Evolutionary conservation across 305 asterid species (phyloP).

Genomic region (Fraxinus nigra): DNA sequence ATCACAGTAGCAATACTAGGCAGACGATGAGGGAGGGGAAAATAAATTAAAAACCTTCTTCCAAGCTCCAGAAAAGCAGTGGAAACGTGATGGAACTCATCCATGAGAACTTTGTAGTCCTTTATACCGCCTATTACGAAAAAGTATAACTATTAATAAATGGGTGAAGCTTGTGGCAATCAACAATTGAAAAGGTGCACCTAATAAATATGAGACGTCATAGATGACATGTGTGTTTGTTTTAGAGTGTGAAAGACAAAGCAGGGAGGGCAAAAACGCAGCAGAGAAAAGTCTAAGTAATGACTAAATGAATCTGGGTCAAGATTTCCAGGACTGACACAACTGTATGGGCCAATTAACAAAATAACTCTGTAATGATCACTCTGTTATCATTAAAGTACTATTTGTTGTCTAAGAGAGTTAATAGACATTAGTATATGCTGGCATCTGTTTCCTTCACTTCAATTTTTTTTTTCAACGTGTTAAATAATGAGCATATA

Average conservation of each 20-base stretch:
- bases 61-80: conserved; percentile 51
- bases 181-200: neutral
- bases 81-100: conserved; percentile 47
- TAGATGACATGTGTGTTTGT: neutral
- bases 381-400: neutral
- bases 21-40: neutral
- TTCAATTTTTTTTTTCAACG: neutral
- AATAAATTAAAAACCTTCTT: conserved; percentile 27
- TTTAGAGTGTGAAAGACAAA: neutral
- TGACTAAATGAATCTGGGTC: neutral
- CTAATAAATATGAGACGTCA: neutral
- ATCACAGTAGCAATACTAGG: neutral
- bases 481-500: neutral
- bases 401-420: neutral
- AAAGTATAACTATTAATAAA: neutral
- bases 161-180: neutral
- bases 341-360: neutral
- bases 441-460: neutral
- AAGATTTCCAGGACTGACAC: neutral
- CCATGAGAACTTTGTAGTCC: conserved; percentile 54
- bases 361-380: neutral
- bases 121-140: conserved; percentile 39
- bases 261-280: neutral
- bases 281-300: neutral
- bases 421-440: neutral